Conservation (phyloP, 805 yeast genomes). For the Wickerhamiella sergipiensis region DNA sequence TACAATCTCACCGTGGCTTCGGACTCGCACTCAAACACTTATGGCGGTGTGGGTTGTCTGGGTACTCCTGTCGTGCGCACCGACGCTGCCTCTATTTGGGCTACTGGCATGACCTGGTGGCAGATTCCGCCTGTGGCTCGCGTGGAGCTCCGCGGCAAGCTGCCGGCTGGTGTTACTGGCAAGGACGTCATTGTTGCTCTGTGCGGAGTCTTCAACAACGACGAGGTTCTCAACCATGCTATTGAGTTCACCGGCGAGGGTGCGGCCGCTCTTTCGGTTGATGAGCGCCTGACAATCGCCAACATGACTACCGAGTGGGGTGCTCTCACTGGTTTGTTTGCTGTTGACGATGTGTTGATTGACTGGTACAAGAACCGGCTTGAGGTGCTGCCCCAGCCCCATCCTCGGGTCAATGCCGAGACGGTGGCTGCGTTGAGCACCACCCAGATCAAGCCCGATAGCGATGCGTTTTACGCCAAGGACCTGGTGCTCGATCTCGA, state of each 20-base stretch:
- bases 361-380: constrained; percentile 65
- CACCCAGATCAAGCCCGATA: constrained; percentile 42
- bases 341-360: constrained; percentile 72
- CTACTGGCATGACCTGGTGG: constrained; percentile 99
- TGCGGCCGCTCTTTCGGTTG: constrained; percentile 18
- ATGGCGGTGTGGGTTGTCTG: constrained; percentile 90
- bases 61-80: constrained; percentile 98
- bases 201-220: constrained; percentile 86
- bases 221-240: constrained; percentile 69
- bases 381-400: constrained; percentile 46
- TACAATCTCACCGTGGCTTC: constrained; percentile 87
- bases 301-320: constrained; percentile 96
- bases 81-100: constrained; percentile 99
- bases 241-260: constrained; percentile 23
- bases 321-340: constrained; percentile 91
- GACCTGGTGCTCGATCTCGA: constrained; percentile 67
- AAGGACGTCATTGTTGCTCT: constrained; percentile 94
- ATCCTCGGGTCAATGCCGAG: constrained; percentile 63
- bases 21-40: constrained; percentile 94
- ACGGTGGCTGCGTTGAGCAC: constrained; percentile 41
- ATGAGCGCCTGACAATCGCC: constrained; percentile 59
- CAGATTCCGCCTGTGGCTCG: constrained; percentile 98
- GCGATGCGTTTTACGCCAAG: constrained; percentile 79
- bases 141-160: constrained; percentile 69
- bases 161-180: constrained; percentile 84